Conservation (phyloP, 1,284 basidiomycete species). For the Vanrija pseudolonga region DNA sequence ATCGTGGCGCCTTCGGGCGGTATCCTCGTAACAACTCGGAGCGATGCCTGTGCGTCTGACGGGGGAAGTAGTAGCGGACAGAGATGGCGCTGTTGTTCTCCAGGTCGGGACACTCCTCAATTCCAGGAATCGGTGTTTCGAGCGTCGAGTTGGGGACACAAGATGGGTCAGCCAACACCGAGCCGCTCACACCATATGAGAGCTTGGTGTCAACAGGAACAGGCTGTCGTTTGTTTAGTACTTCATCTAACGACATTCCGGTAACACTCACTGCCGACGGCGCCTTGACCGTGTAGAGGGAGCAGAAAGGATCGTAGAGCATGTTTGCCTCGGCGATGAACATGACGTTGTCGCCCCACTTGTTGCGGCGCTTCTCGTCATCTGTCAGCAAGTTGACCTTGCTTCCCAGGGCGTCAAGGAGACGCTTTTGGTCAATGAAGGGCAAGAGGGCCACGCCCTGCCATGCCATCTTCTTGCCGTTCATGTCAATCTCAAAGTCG, state of each 20-base stretch:
- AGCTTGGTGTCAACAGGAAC: slow-evolving; percentile 62
- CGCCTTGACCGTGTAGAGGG: slow-evolving; percentile 84
- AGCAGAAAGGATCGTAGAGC: slow-evolving; percentile 80
- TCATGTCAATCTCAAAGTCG: slow-evolving; percentile 97
- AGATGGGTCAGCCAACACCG: slow-evolving; percentile 74
- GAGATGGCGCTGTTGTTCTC: slow-evolving; percentile 81
- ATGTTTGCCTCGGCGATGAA: slow-evolving; percentile 82
- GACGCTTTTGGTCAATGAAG: slow-evolving; percentile 85
- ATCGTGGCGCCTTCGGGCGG: slow-evolving; percentile 58
- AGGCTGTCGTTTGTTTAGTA: slow-evolving; percentile 35
- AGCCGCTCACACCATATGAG: slow-evolving; percentile 76
- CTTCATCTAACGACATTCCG: neutral
- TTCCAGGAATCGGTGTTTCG: slow-evolving; percentile 62
- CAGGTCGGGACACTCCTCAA: slow-evolving; percentile 63
- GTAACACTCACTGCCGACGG: slow-evolving; percentile 62
- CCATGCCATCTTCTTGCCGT: slow-evolving; percentile 99
- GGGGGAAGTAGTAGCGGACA: slow-evolving; percentile 83
- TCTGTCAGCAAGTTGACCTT: slow-evolving; percentile 71
- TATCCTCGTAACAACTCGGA: slow-evolving; percentile 78
- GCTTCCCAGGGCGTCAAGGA: slow-evolving; percentile 75
- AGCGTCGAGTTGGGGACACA: slow-evolving; percentile 91
- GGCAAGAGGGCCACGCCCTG: slow-evolving; percentile 95
- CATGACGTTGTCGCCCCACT: slow-evolving; percentile 77
- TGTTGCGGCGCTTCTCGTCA: slow-evolving; percentile 79
- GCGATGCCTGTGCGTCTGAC: slow-evolving; percentile 77